Conservation (phyloP, 2,329 filamentous ascomycete species). For the Gyromitra esculenta region DNA sequence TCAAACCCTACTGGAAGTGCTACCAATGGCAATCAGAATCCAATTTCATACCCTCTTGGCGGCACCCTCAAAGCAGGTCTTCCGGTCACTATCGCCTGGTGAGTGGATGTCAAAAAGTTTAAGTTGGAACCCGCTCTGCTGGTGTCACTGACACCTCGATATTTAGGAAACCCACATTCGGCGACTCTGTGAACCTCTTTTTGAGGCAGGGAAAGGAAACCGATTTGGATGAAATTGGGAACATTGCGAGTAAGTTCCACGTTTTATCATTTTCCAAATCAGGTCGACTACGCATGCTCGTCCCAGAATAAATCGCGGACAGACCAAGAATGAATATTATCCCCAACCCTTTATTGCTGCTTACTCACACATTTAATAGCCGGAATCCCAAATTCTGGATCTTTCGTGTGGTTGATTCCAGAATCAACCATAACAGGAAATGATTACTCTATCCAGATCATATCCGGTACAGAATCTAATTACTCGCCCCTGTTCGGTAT, state of each 20-base stretch:
- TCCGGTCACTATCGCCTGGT: conserved; percentile 53
- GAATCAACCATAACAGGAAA: conserved; percentile 39
- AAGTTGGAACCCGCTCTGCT: neutral
- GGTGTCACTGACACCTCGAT: neutral
- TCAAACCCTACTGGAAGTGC: conserved; percentile 9
- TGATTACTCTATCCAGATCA: conserved; percentile 56
- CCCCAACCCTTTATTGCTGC: neutral
- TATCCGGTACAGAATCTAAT: conserved; percentile 52
- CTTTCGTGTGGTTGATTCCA: conserved; percentile 56
- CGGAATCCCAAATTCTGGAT: conserved; percentile 55
- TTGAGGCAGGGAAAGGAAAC: conserved; percentile 54
- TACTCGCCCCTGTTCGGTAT: conserved; percentile 57
- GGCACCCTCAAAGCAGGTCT: conserved; percentile 41
- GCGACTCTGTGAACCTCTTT: conserved; percentile 49
- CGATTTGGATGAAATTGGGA: conserved; percentile 49
- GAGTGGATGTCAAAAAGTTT: neutral
- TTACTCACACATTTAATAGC: conserved; percentile 39
- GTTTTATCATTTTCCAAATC: neutral
- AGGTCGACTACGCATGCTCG: neutral
- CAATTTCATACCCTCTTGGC: conserved; percentile 50
- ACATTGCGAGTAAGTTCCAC: conserved; percentile 55
- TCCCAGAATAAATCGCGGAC: neutral
- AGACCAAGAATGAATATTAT: neutral
- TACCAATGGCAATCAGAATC: conserved; percentile 33
- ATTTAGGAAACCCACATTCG: conserved; percentile 39